Evolutionary conservation across 78 protist species (phyloP), one percentile per base, ranked within the genome.

Genomic region (Dictyostelium brefeldianum): DNA sequence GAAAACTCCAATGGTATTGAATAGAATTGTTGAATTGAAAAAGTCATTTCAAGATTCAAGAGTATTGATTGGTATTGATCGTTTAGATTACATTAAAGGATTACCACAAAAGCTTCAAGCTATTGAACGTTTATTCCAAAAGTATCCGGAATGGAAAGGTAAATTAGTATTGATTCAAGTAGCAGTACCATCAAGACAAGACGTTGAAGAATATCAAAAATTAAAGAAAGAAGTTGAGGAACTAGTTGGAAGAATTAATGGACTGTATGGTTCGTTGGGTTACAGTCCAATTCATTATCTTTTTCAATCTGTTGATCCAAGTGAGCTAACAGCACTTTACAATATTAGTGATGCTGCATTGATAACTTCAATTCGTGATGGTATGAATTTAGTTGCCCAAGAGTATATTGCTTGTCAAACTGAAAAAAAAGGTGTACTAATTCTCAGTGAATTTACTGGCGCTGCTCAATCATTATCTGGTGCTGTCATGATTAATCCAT

Each of bases 1-100:
- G 8, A 51, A 90, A 10, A 75, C 67, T 10, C 70, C 80, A 5
- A 54, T 81, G n/a, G 84, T 91, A 17, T 17, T 65, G 59, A 54
- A 56, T 29, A 69, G 84, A 74, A 81, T 84, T 50, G 89, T 2
- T 25, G 95, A 91, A 10, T 64, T 95, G 43, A 56, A 80, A 47
- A 18, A 79, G 29, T 50, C 79, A 27, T 82, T 90, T 22, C 65
- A 65, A 14, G 96, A 96, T 17, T 71, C 80, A 46, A 91, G 77
- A 31, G 84, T 94, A 12, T 11, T 97, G 17, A 71, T 96, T 62
- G 98, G 98, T 8, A 89, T 97, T n/a, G 99, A 97, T 80, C 57
- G 98, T 43, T 78, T 97, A 15, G 98, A 97, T 62, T 95, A 96
- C 77, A 97, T 96, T 92, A 97, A 97, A 80, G 98, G 98, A 48